phyloP scores from a whole-genome alignment of 1,284 basidiomycete genomes.

The Rhodotorula mucilaginosa region DNA sequence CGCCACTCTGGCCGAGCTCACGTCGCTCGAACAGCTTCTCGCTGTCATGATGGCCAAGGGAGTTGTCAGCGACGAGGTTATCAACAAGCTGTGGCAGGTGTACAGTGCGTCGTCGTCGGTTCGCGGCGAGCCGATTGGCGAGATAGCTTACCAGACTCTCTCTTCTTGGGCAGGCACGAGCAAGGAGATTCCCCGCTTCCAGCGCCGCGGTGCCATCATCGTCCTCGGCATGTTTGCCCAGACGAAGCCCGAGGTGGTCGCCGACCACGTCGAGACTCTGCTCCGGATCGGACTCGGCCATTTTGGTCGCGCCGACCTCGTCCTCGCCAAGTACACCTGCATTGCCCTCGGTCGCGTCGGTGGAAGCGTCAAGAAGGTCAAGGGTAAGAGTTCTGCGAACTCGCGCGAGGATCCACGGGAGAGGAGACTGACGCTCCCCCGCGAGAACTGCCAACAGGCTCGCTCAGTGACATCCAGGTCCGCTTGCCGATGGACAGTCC shows the following conservation, averaged over 20 bases:
- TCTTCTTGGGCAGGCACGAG: conserved; percentile 60
- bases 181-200: conserved; percentile 69
- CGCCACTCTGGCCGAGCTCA: conserved; percentile 90
- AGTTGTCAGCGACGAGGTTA: conserved; percentile 77
- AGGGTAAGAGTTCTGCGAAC: conserved; percentile 61
- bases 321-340: conserved; percentile 88
- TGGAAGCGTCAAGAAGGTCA: conserved; percentile 94
- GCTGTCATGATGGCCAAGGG: conserved; percentile 84
- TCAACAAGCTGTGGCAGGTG: conserved; percentile 90
- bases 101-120: conserved; percentile 65
- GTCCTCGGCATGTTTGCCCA: conserved; percentile 93
- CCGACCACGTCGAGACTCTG: conserved; percentile 79
- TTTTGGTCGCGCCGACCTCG: conserved; percentile 81
- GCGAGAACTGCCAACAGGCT: conserved; percentile 54
- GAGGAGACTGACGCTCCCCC: neutral
- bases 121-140: too few species aligned
- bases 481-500: conserved; percentile 83
- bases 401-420: too few species aligned
- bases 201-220: conserved; percentile 89
- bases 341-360: conserved; percentile 87
- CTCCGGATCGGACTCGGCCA: conserved; percentile 85
- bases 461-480: conserved; percentile 79
- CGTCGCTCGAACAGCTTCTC: conserved; percentile 94
- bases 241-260: conserved; percentile 78
- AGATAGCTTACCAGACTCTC: too few species aligned